Evolutionary conservation across 805 yeast genomes (phyloP), one percentile per base, ranked within the genome.

Genomic region (Wickerhamomyces canadensis): DNA sequence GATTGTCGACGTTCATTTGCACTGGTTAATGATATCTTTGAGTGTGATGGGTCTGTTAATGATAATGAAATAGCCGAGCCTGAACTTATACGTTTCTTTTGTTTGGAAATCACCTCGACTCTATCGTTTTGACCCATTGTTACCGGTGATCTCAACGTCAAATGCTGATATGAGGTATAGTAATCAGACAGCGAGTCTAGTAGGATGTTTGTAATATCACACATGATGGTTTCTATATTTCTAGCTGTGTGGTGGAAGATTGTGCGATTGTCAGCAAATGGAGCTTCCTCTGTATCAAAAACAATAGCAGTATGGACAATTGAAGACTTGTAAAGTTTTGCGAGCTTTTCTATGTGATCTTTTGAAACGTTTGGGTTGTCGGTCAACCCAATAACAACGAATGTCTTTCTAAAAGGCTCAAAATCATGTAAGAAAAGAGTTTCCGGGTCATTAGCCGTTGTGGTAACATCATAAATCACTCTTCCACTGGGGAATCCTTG

Each of bases 341-440:
- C 66, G 35, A 88, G 63, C n/a, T 58, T 54, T 1, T 44, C 49
- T 30, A 72, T 44, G 30, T 62, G 57, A 1, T 45, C 45, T 3
- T 49, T 48, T n/a, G 62, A 38, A 5, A 40, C 42, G 1, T 36
- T 33, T 18, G 31, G 33, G 13, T 29, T 30, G 40, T 56, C 58
- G 1, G 55, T 54, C 19, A 77, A 45, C 4, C 78, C 82, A 31
- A 77, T 55, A 5, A 80, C 78, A 7, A 81, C 68, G 48, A 86
- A 75, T 0, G 84, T 76, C 53, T 87, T 86, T 35, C 97, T 63
- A 59, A 74, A 87, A 1, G 96, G 95, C 60, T 93, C 97, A 45
- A 91, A 78, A 58, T 91, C 98, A 48, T 83, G 85, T 29, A 91
- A 64, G 36, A 83, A 80, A 6, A 79, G 60, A 19, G 82, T 70